Base-by-base conservation (phyloP, 768 basidiomycete genomes). In the Boletus rex-veris region DNA sequence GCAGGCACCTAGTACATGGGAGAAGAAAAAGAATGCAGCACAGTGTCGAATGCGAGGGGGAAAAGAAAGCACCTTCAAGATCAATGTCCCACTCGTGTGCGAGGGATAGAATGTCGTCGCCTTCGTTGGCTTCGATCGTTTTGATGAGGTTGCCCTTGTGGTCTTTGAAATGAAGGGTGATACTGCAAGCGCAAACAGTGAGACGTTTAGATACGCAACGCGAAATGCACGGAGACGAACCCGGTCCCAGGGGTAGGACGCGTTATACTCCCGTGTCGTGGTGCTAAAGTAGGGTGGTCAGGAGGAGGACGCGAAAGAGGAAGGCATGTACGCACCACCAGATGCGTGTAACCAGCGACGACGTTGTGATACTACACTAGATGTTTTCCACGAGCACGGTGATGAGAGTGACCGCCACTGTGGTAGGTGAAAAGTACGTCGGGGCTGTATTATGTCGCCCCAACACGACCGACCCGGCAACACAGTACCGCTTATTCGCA, bases 31-130 rank as follows among this genome's bases (percentile, higher is more conserved):
- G 15, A 10, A 35, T 35, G 33, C 14, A 35, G 14, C 12, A 39
- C 18, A 24, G 26, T 26, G 16, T 37, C 9, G n/a, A 2, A 36
- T 16, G n/a, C 37, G 4, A 2, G 6, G 44, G 24, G 1, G 16
- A 48, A 45, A 37, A 33, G 11, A 14, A 67, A 79, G 56, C 58
- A 92, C 95, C 95, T 78, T 98, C 96, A 18, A 98, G 77, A 67
- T 98, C 96, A 50, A 99, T 83, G 62, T 98, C 96, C 65, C 96
- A 84, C 69, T 97, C 95, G 64, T 97, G 94, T 6, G 95, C 94
- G 50, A 99, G 77, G 21, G 85, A 84, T 33, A 99, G 74, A 36
- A 99, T 73, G 66, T 97, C 92, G 66, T 99, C 96, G 11, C 95
- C 97, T 64, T 95, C 93, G 68, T 88, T 94, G 3, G 81, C 96